phyloP scores from a whole-genome alignment of 192 early-diverging fungal genomes.

The Coemansia sp. region DNA sequence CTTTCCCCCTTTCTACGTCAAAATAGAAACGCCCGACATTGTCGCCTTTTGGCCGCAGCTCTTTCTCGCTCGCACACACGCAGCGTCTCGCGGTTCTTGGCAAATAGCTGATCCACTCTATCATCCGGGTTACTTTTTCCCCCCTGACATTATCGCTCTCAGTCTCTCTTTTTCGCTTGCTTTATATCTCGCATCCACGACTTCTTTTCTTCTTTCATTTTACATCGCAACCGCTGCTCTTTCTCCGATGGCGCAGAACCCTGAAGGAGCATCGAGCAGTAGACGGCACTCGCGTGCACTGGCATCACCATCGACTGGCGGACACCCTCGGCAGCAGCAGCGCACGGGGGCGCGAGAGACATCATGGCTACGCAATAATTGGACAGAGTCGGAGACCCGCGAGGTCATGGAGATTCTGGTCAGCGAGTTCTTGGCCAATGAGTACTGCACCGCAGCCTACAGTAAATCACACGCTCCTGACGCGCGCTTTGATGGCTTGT shows the following conservation, averaged over 20 bases:
- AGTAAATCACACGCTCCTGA: constrained; percentile 44
- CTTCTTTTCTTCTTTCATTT: not conserved
- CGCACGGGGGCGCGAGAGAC: constrained; percentile 9
- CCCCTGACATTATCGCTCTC: not conserved
- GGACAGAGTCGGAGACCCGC: constrained; percentile 48
- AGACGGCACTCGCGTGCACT: not conserved
- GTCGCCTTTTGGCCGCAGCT: not conserved
- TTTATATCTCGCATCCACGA: not conserved
- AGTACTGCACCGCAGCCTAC: constrained; percentile 31
- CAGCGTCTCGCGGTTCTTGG: not conserved
- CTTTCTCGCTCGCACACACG: not conserved
- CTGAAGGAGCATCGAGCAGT: not conserved
- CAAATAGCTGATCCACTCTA: not conserved
- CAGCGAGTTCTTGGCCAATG: constrained; percentile 29
- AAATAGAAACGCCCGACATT: not conserved
- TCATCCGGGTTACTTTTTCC: not conserved
- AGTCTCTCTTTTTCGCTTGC: not conserved
- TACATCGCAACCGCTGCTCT: not conserved
- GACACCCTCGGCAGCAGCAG: not conserved
- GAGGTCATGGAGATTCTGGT: constrained; percentile 51
- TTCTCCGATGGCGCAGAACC: not conserved
- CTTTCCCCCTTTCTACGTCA: constrained; percentile 1
- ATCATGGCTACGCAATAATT: constrained; percentile 53
- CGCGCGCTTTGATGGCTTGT: constrained; percentile 21
- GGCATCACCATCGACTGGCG: not conserved